Evolutionary conservation across 805 yeast genomes (phyloP), one percentile per base, ranked within the genome.

Genomic region (Candida verbasci): DNA sequence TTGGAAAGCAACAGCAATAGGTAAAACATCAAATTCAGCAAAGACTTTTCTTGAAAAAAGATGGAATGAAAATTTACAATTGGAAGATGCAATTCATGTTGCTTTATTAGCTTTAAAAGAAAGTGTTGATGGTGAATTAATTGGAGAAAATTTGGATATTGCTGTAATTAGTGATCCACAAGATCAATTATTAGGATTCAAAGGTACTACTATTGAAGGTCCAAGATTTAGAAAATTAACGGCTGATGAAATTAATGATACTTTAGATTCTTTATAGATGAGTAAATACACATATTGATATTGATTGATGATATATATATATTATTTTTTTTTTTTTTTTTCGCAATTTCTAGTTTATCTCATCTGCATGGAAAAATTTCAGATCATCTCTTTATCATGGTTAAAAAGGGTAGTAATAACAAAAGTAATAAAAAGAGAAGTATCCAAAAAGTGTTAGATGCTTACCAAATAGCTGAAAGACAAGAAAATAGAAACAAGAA

Each of bases 1-100:
- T 8, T 93, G 99, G 99, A 93, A 91, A 64, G 98, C 98, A 25
- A 91, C 98, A 3, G 97, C 98, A 17, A 93, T 93, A 51, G 99
- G 99, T 46, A 89, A 88, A 57, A 95, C 96, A 17, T 81, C 96
- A 3, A 79, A 80, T 29, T 86, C 95, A n/a, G 98, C 97, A 24
- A 93, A 94, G 70, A 91, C 97, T 1, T 93, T 93, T 52, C 67
- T 93, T 55, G 99, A 93, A 61, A 93, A 93, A 67, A 81, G 99
- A 65, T 93, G 97, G 97, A 91, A 89, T 57, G 95, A 88, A 47
- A 96, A 93, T 61, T 71, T 93, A 56, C 98, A 93, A 66, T 72
- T 93, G 45, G 99, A 93, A 65, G 99, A 93, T 59, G 99, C 97
- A 34, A 86, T 93, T 46, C 97, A 93, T 61, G 93, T 91, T 56